A percentile compares a stretch with the other conserved stretches of the same genome.
These are phyloP conservation scores for Annona squamosa DNA, from an alignment of 164 flowering plant species.

Conservation along the genomic window DNA sequence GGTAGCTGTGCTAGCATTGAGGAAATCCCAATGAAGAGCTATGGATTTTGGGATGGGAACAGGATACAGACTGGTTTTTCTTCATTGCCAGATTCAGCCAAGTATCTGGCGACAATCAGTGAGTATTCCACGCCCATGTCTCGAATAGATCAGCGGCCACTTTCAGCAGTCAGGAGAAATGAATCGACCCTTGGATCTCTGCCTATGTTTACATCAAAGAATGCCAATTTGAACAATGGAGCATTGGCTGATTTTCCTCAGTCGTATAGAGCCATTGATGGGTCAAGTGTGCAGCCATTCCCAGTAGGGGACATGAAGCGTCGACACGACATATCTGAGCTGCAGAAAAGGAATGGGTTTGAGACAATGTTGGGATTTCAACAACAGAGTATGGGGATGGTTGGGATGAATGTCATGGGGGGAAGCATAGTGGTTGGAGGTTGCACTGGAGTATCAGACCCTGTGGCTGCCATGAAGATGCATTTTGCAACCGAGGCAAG, in stretches of 20 bases:
- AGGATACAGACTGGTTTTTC: conserved; percentile 50
- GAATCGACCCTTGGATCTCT: conserved; percentile 36
- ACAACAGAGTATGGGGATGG: conserved; percentile 32
- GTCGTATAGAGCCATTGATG: conserved; percentile 26
- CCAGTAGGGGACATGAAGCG: conserved; percentile 38
- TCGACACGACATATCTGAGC: conserved; percentile 30
- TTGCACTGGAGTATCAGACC: conserved; percentile 63
- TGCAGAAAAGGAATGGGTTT: conserved; percentile 45
- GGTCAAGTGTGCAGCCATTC: conserved; percentile 34
- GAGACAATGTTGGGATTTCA: conserved; percentile 39
- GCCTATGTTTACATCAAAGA: conserved; percentile 29
- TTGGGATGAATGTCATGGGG: conserved; percentile 46
- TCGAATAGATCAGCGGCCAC: conserved; percentile 37
- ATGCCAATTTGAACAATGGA: conserved; percentile 26
- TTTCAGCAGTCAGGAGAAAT: conserved; percentile 25
- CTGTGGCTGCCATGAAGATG: conserved; percentile 71
- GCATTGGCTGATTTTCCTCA: conserved; percentile 30
- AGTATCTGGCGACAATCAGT: conserved; percentile 54
- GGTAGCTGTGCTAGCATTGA: conserved; percentile 31
- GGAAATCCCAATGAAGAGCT: conserved; percentile 44
- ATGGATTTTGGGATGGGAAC: conserved; percentile 74
- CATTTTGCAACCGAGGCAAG: conserved; percentile 34
- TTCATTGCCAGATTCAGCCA: conserved; percentile 59
- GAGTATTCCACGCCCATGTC: conserved; percentile 32
- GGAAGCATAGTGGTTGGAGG: conserved; percentile 37